Evolutionary conservation across 2,329 filamentous ascomycete genomes (phyloP), one percentile per base, ranked within the genome.

Genomic region (Plectosphaerella plurivora): DNA sequence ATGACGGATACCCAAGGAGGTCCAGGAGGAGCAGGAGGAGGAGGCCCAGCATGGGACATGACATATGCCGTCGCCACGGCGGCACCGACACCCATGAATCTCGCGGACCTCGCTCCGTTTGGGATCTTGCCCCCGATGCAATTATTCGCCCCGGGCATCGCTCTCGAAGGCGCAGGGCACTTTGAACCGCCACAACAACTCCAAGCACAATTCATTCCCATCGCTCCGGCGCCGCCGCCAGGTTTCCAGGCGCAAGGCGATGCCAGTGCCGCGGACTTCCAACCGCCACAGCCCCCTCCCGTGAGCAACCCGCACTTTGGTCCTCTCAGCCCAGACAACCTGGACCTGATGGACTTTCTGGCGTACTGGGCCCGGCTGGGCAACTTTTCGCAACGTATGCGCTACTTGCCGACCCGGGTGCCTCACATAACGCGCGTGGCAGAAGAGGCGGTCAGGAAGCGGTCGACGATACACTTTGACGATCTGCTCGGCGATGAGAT

Each of bases 401-500:
- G 56, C 8, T 62, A 56, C 24, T 18, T 53, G 57, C 56, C 59
- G 42, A 45, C 42, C n/a, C 47, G 47, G 18, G 52, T 49, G 4
- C 49, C 49, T 35, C 33, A 16, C 12, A 37, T 45, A 11, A 49
- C 64, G 53, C 69, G 74, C 49, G 60, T 68, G 33, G 55, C 61
- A n/a, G 50, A 57, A 33, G 58, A 69, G 51, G 56, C 59, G 55
- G 66, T 28, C 55, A 72, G 36, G 55, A 45, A 52, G 22, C n/a
- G 52, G 12, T 28, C 53, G 24, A 46, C 50, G 6, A 50, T 56
- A 8, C 47, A 63, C 3, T 77, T 75, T 54, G 60, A 63, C 6
- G 74, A 85, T 50, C 71, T 87, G 7, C 61, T 69, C n/a, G 82
- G 81, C 1, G 80, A 86, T 47, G 51, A 59, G 46, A 81, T 69